These are phyloP conservation scores for Lindgomyces ingoldianus DNA, from an alignment of 495 filamentous ascomycete species.

Conservation along the genomic window DNA sequence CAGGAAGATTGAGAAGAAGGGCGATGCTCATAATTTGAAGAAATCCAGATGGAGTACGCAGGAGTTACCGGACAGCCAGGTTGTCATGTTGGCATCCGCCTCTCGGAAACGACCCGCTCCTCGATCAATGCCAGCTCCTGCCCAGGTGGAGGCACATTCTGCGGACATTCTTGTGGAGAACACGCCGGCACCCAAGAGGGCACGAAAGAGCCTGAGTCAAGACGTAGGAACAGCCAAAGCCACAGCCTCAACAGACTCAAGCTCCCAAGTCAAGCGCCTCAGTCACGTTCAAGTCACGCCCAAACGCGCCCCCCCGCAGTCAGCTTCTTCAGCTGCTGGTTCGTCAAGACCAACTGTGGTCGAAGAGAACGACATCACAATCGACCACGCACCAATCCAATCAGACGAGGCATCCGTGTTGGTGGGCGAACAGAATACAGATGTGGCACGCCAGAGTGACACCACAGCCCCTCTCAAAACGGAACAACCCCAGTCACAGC, in stretches of 20 bases:
- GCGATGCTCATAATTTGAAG: not conserved
- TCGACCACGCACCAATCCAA: slow-evolving; percentile 3
- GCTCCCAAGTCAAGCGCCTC: slow-evolving; percentile 28
- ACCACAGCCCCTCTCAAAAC: slow-evolving; percentile 11
- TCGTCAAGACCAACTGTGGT: not conserved
- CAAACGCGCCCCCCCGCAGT: slow-evolving; percentile 1
- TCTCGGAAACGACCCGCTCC: slow-evolving; percentile 27
- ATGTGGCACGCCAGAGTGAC: slow-evolving; percentile 26
- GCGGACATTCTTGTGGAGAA: slow-evolving; percentile 32
- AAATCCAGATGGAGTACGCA: not conserved
- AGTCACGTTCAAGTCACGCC: slow-evolving; percentile 35
- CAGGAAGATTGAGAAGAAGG: not conserved
- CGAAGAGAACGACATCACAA: not conserved
- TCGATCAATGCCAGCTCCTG: slow-evolving; percentile 27
- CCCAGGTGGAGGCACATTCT: slow-evolving; percentile 24
- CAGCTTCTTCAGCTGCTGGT: not conserved
- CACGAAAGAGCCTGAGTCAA: slow-evolving; percentile 24
- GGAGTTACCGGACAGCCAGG: not conserved
- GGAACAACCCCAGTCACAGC: slow-evolving; percentile 3
- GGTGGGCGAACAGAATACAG: slow-evolving; percentile 13
- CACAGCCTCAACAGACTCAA: not conserved
- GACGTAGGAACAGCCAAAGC: slow-evolving; percentile 23
- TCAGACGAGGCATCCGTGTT: not conserved
- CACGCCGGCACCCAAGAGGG: slow-evolving; percentile 36
- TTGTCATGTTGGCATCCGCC: slow-evolving; percentile 16